Evolutionary conservation across 345 rosid species (phyloP), one percentile per base, ranked within the genome.

Genomic region (Linum tenue): DNA sequence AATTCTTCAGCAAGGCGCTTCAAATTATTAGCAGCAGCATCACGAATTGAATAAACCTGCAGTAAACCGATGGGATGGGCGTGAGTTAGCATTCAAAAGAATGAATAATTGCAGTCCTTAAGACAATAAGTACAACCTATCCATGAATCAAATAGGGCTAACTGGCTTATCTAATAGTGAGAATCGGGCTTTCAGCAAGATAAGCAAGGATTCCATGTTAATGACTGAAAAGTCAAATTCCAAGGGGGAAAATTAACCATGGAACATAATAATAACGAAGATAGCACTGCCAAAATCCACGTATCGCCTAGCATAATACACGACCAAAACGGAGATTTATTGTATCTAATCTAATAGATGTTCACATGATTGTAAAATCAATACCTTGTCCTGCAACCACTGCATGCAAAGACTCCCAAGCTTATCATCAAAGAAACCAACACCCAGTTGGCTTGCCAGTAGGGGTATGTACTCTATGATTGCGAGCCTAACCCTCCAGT

Each of bases 341-440:
- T 22, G 22, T 57, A 0, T 17, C 60, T 5, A 15, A 57, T 57
- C 5, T 7, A 56, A 17, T 9, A 16, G 37, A 57, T 5, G 37
- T 37, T 37, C 8, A 17, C 60, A 57, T 37, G 60, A 15, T 31
- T 9, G 10, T 57, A 16, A 57, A 57, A 57, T 17, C 38, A 57
- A 64, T 37, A 89, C 98, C 98, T 92, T 92, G 78, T 92, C 98
- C 68, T 92, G 84, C 77, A 90, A 79, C 97, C 97, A 92, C 59
- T 90, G 97, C 98, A 90, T 92, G 82, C 98, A 92, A 66, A 92
- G 91, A 66, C 91, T 76, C 44, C 96, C 97, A 56, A 92, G 97
- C 82, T 87, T 90, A 67, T 92, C 91, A 41, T 92, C 90, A 65
- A 92, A 92, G 74, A 92, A 92, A 55, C 91, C 89, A 50, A 92